Conservation (phyloP, 768 basidiomycete genomes). For the Amanita phalloides region DNA sequence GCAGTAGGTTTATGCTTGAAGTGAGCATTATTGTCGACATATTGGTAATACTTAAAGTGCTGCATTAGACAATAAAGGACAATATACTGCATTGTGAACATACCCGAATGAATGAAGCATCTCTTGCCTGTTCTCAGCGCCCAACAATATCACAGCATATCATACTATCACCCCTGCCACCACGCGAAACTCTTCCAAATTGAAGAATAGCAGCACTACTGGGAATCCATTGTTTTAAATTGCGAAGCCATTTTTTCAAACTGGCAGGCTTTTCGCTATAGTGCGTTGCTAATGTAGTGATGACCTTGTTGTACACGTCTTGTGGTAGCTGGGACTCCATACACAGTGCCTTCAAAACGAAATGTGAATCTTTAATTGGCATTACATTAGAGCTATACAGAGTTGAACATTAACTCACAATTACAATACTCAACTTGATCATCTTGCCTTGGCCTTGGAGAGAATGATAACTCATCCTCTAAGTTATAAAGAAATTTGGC, state of each 20-base stretch:
- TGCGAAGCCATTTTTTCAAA: neutral
- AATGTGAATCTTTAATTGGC: neutral
- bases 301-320: slow-evolving; percentile 9
- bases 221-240: slow-evolving; percentile 7
- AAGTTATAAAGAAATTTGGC: too few relatives aligned
- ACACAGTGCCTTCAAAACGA: slow-evolving; percentile 11
- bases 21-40: slow-evolving; percentile 18
- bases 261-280: neutral
- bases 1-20: neutral
- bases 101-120: slow-evolving; percentile 26
- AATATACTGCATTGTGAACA: slow-evolving; percentile 3
- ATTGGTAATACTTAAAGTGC: slow-evolving; percentile 18
- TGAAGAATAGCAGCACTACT: slow-evolving; percentile 9
- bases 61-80: neutral
- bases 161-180: too few relatives aligned
- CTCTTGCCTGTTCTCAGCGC: slow-evolving; percentile 14
- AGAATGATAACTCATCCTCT: too few relatives aligned
- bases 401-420: neutral
- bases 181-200: slow-evolving; percentile 18
- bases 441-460: too few relatives aligned
- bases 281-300: slow-evolving; percentile 13
- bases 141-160: slow-evolving; percentile 7
- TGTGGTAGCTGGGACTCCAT: neutral
- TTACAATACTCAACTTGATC: too few relatives aligned
- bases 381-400: neutral